A percentile compares a stretch with the other conserved stretches of the same genome.
Evolutionary conservation across 164 flowering plant genomes (phyloP).

Genomic region (Nymphaea thermarum): DNA sequence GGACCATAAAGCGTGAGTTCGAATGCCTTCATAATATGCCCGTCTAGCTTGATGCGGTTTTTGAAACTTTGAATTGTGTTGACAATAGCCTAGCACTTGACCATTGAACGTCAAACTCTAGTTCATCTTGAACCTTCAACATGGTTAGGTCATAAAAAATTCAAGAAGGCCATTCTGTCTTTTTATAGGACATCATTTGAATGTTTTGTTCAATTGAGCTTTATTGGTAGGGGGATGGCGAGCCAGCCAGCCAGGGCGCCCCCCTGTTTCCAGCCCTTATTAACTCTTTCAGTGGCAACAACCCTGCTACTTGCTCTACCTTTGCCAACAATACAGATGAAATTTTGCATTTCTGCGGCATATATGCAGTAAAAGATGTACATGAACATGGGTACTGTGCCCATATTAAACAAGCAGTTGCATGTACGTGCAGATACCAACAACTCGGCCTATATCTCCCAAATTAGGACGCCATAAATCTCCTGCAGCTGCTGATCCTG

Average conservation of each 20-base stretch:
- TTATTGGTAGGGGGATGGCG: not conserved
- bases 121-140: too few species aligned
- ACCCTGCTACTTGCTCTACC: not conserved
- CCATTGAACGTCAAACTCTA: too few species aligned
- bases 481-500: conserved; percentile 15
- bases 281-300: not conserved
- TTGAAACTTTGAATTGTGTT: too few species aligned
- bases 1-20: too few species aligned
- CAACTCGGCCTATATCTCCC: conserved; percentile 75
- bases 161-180: too few species aligned
- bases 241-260: not conserved
- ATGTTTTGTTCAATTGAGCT: too few species aligned
- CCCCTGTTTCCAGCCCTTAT: not conserved
- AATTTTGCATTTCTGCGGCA: not conserved
- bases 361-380: not conserved
- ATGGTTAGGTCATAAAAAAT: too few species aligned
- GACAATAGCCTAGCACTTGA: too few species aligned
- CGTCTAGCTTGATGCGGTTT: too few species aligned
- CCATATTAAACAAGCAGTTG: not conserved
- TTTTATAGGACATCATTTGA: too few species aligned
- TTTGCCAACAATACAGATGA: not conserved
- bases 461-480: conserved; percentile 73
- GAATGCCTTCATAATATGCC: too few species aligned
- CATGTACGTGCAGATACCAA: conserved; percentile 46
- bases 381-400: not conserved